Conservation (phyloP, 805 yeast genomes). For the Millerago galiae region DNA sequence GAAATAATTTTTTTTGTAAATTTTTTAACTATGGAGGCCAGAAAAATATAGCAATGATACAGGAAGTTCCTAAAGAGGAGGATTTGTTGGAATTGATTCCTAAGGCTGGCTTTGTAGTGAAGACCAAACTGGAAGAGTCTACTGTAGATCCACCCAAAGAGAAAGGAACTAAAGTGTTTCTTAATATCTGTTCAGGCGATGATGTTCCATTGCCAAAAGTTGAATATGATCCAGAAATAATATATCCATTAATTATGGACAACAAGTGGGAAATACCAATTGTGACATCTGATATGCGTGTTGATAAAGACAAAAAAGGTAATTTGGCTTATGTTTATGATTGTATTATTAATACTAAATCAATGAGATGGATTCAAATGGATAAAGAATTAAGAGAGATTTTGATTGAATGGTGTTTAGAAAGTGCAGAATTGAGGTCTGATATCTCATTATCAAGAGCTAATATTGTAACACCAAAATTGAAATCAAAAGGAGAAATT, state of each 20-base stretch:
- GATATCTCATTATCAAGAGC: slow-evolving; percentile 55
- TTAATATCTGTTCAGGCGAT: slow-evolving; percentile 66
- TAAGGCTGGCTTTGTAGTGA: slow-evolving; percentile 66
- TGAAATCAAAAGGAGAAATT: slow-evolving; percentile 62
- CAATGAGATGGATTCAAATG: slow-evolving; percentile 54
- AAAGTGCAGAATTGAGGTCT: slow-evolving; percentile 58
- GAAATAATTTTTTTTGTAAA: neutral
- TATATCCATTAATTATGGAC: slow-evolving; percentile 58
- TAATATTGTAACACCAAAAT: slow-evolving; percentile 55
- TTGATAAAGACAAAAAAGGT: slow-evolving; percentile 66
- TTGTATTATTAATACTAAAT: slow-evolving; percentile 64
- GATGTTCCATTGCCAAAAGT: slow-evolving; percentile 59
- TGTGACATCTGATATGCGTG: slow-evolving; percentile 51
- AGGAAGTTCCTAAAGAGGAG: neutral
- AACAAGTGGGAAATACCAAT: slow-evolving; percentile 86
- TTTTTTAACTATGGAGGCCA: neutral
- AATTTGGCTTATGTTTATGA: slow-evolving; percentile 60
- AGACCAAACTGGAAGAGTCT: slow-evolving; percentile 39
- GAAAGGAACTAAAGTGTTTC: slow-evolving; percentile 58
- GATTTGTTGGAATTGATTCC: slow-evolving; percentile 32
- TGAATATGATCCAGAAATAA: slow-evolving; percentile 46
- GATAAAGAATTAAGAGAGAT: slow-evolving; percentile 58
- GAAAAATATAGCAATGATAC: neutral
- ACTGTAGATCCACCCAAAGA: slow-evolving; percentile 22
- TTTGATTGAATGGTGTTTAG: slow-evolving; percentile 77